These are phyloP conservation scores for Penicillium sp. DNA, from an alignment of 2,329 filamentous ascomycete species.

Conservation along the genomic window DNA sequence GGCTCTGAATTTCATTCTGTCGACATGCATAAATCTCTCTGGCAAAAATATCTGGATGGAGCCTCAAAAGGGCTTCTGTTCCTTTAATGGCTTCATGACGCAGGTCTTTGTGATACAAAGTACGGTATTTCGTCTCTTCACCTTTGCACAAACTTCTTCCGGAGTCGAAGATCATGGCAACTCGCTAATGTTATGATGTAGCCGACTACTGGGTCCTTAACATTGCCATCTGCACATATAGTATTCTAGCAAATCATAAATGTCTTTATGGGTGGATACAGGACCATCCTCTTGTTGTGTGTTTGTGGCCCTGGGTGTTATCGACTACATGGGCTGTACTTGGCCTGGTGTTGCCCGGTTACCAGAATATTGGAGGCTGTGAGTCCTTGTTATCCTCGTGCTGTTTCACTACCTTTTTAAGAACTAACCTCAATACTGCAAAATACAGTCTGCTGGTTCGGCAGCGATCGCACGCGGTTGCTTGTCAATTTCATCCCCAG, in stretches of 20 bases:
- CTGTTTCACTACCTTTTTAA: background rate
- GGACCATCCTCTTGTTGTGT: constrained; percentile 4
- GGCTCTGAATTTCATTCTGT: constrained; percentile 9
- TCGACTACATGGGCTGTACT: constrained; percentile 6
- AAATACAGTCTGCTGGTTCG: constrained; percentile 6
- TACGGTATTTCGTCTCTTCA: background rate
- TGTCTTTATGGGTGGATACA: constrained; percentile 2
- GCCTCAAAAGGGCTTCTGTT: constrained; percentile 5
- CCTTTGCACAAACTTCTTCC: background rate
- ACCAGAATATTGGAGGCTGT: constrained; percentile 8
- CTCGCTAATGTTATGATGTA: background rate
- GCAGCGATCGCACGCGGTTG: constrained; percentile 7
- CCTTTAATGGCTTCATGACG: constrained; percentile 7
- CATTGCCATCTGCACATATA: constrained; percentile 8
- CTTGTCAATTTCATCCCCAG: constrained; percentile 10
- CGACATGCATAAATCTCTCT: constrained; percentile 4
- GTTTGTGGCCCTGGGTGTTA: constrained; percentile 4
- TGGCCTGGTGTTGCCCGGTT: constrained; percentile 3
- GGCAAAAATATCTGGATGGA: constrained; percentile 7
- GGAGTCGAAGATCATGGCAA: background rate
- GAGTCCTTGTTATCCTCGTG: background rate
- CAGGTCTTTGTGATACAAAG: constrained; percentile 12
- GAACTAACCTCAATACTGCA: background rate
- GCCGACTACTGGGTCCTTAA: constrained; percentile 11
- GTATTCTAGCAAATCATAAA: constrained; percentile 11